Conservation (phyloP, 495 filamentous ascomycete genomes). For the Bacidia rubella region DNA sequence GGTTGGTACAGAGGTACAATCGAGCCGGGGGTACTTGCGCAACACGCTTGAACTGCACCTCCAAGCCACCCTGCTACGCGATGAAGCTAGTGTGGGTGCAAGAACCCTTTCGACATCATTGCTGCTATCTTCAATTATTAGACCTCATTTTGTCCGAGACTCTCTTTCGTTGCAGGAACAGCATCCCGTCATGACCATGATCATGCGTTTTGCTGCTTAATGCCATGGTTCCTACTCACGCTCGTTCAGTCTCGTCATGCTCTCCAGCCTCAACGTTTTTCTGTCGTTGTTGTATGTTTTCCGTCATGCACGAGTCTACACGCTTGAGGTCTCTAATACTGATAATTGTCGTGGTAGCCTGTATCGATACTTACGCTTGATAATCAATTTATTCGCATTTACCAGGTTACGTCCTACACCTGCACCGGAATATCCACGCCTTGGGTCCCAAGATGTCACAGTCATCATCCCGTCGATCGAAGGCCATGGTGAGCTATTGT, state of each 20-base stretch:
- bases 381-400: conserved; percentile 52
- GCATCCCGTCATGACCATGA: background rate
- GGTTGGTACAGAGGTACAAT: conserved; percentile 10
- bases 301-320: background rate
- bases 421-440: conserved; percentile 46
- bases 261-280: conserved; percentile 15
- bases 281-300: conserved; percentile 19
- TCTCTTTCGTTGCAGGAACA: background rate
- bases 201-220: conserved; percentile 2
- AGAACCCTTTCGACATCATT: conserved; percentile 7
- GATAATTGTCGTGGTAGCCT: conserved; percentile 22
- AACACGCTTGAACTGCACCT: conserved; percentile 14
- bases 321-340: conserved; percentile 1
- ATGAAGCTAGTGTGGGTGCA: conserved; percentile 10
- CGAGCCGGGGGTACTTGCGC: conserved; percentile 12
- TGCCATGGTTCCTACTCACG: conserved; percentile 11
- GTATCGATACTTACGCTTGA: conserved; percentile 51
- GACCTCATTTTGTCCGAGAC: conserved; percentile 8
- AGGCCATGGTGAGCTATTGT: conserved; percentile 43
- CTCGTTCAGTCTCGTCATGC: conserved; percentile 19
- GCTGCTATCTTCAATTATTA: conserved; percentile 1
- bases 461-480: conserved; percentile 62
- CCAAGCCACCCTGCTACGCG: conserved; percentile 17
- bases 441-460: conserved; percentile 57
- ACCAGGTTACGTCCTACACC: conserved; percentile 50